Conservation (phyloP, 345 rosid genomes). For the Eucalyptus regnans region DNA sequence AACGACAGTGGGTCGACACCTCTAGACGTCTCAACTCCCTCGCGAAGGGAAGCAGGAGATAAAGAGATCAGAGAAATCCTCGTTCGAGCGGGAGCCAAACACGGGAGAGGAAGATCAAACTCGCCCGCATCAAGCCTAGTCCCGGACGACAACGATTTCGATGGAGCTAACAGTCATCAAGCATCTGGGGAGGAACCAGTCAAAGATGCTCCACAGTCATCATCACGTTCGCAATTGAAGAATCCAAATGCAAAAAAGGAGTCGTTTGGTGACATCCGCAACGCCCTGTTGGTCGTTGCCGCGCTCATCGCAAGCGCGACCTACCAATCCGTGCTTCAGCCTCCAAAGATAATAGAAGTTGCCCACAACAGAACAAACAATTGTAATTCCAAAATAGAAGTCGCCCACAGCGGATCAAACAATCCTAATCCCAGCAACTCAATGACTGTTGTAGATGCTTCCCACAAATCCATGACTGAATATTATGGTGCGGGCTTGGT, state of each 20-base stretch:
- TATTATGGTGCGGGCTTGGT: not conserved
- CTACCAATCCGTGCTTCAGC: not conserved
- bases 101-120: not conserved
- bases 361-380: too few relatives aligned
- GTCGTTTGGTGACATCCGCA: not conserved
- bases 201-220: not conserved
- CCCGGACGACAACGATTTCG: not conserved
- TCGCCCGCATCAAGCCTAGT: accelerated
- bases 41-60: too few relatives aligned
- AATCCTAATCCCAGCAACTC: accelerated
- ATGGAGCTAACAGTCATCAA: not conserved
- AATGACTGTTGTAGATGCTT: too few relatives aligned
- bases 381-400: not conserved
- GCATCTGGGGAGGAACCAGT: accelerated
- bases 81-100: not conserved
- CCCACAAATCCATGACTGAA: accelerated
- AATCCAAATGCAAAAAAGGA: too few relatives aligned
- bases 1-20: too few relatives aligned
- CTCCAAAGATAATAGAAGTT: not conserved
- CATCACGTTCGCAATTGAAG: not conserved
- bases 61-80: not conserved
- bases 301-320: accelerated
- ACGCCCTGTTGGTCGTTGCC: not conserved
- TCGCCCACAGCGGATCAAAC: too few relatives aligned
- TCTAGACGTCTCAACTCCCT: too few relatives aligned